Percentiles rank a stretch among this genome's conserved stretches.
Evolutionary conservation across 176 grass and related monocot species (phyloP).

Genomic region (Oryza rufipogon): DNA sequence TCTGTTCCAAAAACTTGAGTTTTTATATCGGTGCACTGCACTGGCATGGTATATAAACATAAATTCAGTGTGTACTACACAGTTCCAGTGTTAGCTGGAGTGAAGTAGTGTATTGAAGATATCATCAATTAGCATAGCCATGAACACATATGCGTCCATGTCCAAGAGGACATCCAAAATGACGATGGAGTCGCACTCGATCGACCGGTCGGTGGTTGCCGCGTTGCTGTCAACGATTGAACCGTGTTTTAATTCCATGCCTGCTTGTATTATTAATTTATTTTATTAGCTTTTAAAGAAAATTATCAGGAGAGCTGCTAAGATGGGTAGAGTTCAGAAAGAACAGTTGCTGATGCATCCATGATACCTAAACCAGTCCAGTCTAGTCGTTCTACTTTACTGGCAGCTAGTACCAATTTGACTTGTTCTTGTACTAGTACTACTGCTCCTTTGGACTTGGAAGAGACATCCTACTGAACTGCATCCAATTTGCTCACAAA

Average conservation of each 20-base stretch:
- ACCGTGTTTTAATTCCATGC: background rate
- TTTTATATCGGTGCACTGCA: background rate
- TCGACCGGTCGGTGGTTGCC: conserved; percentile 27
- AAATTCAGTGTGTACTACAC: background rate
- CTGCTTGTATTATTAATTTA: background rate
- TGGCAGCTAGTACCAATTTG: background rate
- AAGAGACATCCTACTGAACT: background rate
- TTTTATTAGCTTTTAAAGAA: background rate
- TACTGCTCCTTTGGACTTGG: background rate
- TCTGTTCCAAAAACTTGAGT: background rate
- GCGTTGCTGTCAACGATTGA: conserved; percentile 19
- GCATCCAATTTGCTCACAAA: background rate
- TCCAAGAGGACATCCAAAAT: background rate
- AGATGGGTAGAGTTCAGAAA: background rate
- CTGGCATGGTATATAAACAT: background rate
- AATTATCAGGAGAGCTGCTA: background rate
- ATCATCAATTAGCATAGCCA: background rate
- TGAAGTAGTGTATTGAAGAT: background rate
- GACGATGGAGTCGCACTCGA: conserved; percentile 23
- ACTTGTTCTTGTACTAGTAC: background rate
- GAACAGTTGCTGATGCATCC: background rate
- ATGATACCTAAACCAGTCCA: background rate
- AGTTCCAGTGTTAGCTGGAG: background rate
- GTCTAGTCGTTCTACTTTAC: background rate
- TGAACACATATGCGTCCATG: conserved; percentile 1